These are phyloP conservation scores for Viridothelium virens DNA, from an alignment of 495 filamentous ascomycete species.

Conservation along the genomic window DNA sequence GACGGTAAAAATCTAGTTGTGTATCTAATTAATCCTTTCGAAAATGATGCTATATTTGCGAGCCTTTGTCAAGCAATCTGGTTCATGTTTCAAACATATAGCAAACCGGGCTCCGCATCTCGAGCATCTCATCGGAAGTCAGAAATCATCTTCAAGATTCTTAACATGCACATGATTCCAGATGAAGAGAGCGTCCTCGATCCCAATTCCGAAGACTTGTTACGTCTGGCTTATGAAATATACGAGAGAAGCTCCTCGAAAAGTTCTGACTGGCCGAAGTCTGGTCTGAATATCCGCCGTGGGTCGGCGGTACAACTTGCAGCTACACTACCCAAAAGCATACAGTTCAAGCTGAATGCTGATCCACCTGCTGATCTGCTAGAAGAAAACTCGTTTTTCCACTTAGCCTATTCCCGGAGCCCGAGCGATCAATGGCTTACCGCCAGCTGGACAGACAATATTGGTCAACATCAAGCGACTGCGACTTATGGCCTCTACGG, in stretches of 20 bases:
- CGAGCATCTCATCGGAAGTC: background rate
- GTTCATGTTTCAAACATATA: slow-evolving; percentile 63
- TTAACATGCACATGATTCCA: slow-evolving; percentile 64
- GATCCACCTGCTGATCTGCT: slow-evolving; percentile 63
- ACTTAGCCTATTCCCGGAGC: slow-evolving; percentile 78
- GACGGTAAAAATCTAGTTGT: slow-evolving; percentile 45
- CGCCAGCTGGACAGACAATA: slow-evolving; percentile 86
- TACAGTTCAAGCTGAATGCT: slow-evolving; percentile 69
- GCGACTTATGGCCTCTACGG: slow-evolving; percentile 64
- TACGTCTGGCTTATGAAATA: slow-evolving; percentile 68
- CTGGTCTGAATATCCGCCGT: slow-evolving; percentile 38
- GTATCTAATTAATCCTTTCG: slow-evolving; percentile 77
- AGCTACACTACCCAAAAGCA: slow-evolving; percentile 56
- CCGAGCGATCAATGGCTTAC: slow-evolving; percentile 79
- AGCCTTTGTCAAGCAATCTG: slow-evolving; percentile 75
- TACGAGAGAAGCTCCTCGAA: slow-evolving; percentile 69
- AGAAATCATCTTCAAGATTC: slow-evolving; percentile 74
- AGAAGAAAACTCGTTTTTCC: slow-evolving; percentile 76
- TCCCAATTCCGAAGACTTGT: slow-evolving; percentile 58
- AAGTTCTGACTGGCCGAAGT: slow-evolving; percentile 38
- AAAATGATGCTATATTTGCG: slow-evolving; percentile 54
- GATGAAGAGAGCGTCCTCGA: slow-evolving; percentile 58
- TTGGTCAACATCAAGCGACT: slow-evolving; percentile 64
- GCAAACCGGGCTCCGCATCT: slow-evolving; percentile 23
- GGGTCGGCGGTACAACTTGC: slow-evolving; percentile 72